Evolutionary conservation across 192 early-diverging fungal genomes (phyloP).

Genomic region (Radiomyces spectabilis): DNA sequence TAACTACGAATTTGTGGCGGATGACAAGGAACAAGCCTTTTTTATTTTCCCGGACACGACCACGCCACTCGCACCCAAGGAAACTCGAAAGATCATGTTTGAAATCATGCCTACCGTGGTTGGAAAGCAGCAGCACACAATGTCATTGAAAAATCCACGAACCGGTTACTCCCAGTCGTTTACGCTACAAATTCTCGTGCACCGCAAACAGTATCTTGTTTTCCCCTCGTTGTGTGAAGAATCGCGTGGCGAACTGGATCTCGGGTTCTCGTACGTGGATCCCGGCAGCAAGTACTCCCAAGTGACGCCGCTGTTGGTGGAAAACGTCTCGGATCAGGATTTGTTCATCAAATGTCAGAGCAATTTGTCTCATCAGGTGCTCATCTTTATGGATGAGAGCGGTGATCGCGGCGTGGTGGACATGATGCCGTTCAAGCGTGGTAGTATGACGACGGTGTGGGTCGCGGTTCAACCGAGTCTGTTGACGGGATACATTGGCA

Average conservation of each 20-base stretch:
- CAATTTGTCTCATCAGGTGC: conserved; percentile 74
- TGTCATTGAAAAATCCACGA: conserved; percentile 33
- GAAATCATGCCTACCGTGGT: conserved; percentile 33
- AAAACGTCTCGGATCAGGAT: conserved; percentile 64
- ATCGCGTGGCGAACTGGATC: conserved; percentile 52
- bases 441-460: conserved; percentile 53
- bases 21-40: conserved; percentile 12
- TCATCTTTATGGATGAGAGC: conserved; percentile 61
- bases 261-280: conserved; percentile 80
- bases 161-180: conserved; percentile 30
- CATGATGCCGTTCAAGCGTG: conserved; percentile 42
- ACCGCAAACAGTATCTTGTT: conserved; percentile 45
- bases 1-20: conserved; percentile 28
- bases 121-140: conserved; percentile 47
- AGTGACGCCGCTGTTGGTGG: conserved; percentile 57
- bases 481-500: conserved; percentile 32
- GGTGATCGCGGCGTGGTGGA: conserved; percentile 43
- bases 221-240: conserved; percentile 58
- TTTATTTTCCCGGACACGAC: conserved; percentile 24
- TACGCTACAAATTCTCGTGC: conserved; percentile 44
- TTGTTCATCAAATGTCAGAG: conserved; percentile 66
- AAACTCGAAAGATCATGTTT: conserved; percentile 52
- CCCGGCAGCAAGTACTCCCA: conserved; percentile 65
- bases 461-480: conserved; percentile 72
- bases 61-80: conserved; percentile 33